Evolutionary conservation across 495 filamentous ascomycete genomes (phyloP).

Genomic region (Tetracladium marchalianum): DNA sequence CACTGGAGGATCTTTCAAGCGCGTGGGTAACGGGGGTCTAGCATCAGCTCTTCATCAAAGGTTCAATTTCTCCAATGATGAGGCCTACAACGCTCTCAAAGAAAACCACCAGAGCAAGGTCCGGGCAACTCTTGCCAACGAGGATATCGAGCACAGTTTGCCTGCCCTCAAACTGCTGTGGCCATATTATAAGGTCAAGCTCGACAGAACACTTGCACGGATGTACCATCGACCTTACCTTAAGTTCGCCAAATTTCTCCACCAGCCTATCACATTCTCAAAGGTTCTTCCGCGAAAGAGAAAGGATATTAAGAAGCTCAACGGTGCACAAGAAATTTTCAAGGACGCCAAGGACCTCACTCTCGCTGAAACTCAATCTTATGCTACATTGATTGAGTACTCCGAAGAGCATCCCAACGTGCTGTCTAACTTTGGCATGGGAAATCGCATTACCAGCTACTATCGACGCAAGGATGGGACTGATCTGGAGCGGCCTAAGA

Average conservation of each 20-base stretch:
- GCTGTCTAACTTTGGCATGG: slow-evolving; percentile 96
- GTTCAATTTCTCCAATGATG: slow-evolving; percentile 94
- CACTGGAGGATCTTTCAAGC: slow-evolving; percentile 32
- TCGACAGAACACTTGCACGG: slow-evolving; percentile 68
- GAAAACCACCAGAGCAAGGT: slow-evolving; percentile 95
- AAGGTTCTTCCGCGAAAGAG: slow-evolving; percentile 62
- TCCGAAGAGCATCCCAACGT: slow-evolving; percentile 87
- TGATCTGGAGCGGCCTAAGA: slow-evolving; percentile 62
- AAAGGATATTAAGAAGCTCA: slow-evolving; percentile 69
- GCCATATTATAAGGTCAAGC: slow-evolving; percentile 84
- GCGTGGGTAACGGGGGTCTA: slow-evolving; percentile 43
- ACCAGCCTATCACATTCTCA: slow-evolving; percentile 42
- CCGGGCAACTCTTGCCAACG: slow-evolving; percentile 75
- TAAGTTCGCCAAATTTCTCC: slow-evolving; percentile 44
- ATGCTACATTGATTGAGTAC: slow-evolving; percentile 81
- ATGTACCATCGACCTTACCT: slow-evolving; percentile 81
- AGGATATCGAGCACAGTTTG: slow-evolving; percentile 82
- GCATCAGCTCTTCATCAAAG: slow-evolving; percentile 56
- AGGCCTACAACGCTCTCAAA: slow-evolving; percentile 89
- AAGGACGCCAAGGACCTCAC: slow-evolving; percentile 65
- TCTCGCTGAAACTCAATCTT: slow-evolving; percentile 72
- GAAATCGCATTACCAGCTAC: slow-evolving; percentile 88
- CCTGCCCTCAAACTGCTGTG: slow-evolving; percentile 84
- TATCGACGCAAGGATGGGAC: slow-evolving; percentile 80
- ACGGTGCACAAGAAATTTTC: slow-evolving; percentile 59